A percentile compares a stretch with the other conserved stretches of the same genome.
These are phyloP conservation scores for Babesia ovata DNA, from an alignment of 169 alveolate species.

Conservation along the genomic window DNA sequence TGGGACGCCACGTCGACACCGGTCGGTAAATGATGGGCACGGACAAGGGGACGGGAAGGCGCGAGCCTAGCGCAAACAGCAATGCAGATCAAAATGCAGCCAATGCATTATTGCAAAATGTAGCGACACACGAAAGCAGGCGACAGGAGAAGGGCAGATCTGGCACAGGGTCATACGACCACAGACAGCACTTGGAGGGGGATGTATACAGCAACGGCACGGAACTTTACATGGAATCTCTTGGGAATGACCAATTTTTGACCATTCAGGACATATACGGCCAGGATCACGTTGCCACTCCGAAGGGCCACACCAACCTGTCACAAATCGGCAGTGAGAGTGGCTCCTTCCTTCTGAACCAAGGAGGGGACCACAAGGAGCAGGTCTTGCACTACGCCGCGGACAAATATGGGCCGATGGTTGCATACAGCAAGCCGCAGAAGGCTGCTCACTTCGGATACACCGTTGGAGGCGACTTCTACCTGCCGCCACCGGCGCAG, in stretches of 20 bases:
- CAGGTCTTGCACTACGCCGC: conserved; percentile 7
- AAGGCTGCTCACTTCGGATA: conserved; percentile 14
- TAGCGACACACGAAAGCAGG: not conserved
- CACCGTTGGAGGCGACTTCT: conserved; percentile 20
- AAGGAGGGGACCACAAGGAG: conserved; percentile 23
- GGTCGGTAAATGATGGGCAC: conserved; percentile 10
- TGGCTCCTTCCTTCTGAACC: conserved; percentile 26
- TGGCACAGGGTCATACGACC: conserved; percentile 11
- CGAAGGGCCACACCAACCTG: conserved; percentile 24
- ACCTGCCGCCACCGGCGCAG: conserved; percentile 20
- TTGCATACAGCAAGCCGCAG: conserved; percentile 9
- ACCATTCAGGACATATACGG: conserved; percentile 3
- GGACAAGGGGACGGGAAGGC: conserved; percentile 10
- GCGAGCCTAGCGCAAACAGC: not conserved
- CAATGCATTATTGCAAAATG: not conserved
- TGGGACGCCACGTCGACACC: not conserved
- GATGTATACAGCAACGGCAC: conserved; percentile 19
- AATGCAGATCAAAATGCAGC: not conserved
- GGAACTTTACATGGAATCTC: conserved; percentile 9
- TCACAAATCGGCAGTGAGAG: conserved; percentile 25
- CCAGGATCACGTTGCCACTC: conserved; percentile 48
- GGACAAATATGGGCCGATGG: conserved; percentile 13
- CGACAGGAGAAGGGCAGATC: not conserved
- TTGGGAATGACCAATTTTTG: not conserved
- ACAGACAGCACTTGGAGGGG: not conserved